Base-by-base conservation (phyloP, 2,329 filamentous ascomycete species). In the Fusarium sp. region DNA sequence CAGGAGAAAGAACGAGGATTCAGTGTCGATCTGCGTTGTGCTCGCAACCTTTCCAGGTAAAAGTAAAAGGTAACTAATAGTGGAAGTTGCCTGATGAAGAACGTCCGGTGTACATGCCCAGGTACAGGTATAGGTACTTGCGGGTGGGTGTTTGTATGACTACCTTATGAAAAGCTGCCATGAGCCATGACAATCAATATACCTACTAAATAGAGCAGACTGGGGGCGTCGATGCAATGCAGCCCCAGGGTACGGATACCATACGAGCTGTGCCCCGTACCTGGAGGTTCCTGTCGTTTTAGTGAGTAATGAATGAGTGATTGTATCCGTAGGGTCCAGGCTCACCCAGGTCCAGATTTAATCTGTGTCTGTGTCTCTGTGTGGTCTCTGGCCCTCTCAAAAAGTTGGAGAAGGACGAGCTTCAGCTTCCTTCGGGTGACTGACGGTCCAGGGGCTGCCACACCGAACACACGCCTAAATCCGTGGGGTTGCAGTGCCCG, bases 361-460 rank as follows among this genome's bases (percentile, higher is more conserved):
- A 22, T 22, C 22, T 22, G 22, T 22, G 22, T 22, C 22, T 22
- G 22, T 20, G 20, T 20, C 20, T 20, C 28, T 30, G 43, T 30
- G 43, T 61, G 45, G 57, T 45, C 57, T 62, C 62, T 45, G 61
- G 44, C 35, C 50, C 59, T 62, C 40, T 45, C 35, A 55, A 45
- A 60, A 47, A 56, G 51, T 48, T 67, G 64, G 64, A 67, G 59
- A 62, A 62, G 43, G 17, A 43, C 47, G 35, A 26, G 40, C 50
- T 61, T 26, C 47, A 62, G 40, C 57, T 62, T 62, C 49, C 35
- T 65, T 61, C 48, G 50, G 60, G 57, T 48, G 58, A 53, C 48
- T 28, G 49, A 37, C 50, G 44, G 45, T 62, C 65, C 65, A 68
- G 66, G 66, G 66, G 61, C 56, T 54, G 57, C 65, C 60, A 69